Evolutionary conservation across 768 basidiomycete genomes (phyloP), one percentile per base, ranked within the genome.

Genomic region (Naganishia onofrii): DNA sequence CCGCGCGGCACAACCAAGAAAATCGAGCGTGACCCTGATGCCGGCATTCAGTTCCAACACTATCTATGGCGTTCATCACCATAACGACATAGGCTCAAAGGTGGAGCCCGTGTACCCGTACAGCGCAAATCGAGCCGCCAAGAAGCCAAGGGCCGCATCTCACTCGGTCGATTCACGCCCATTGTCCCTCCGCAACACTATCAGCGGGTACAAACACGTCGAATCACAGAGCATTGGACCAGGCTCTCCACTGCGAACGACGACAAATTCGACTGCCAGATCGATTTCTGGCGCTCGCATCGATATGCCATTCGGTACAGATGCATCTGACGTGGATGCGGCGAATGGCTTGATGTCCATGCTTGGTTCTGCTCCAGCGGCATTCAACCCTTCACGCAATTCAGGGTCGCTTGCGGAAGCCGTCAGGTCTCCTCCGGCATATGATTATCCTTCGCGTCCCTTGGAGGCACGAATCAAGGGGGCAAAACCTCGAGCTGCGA

Each of bases 281-380:
- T 34, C 38, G n/a, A 63, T 13, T 17, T 28, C 60, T 13, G 60
- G 60, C 60, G 42, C 60, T 17, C 60, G 38, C 5, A 63, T 63
- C 26, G 32, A 42, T 26, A 63, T 63, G 60, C 60, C 60, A 7
- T 29, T 63, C 7, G 60, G 60, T 13, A 63, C 60, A 19, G 60
- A 63, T 42, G 60, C 60, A 3, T 63, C 60, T 0, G 60, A 63
- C 38, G 60, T 63, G 17, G 60, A 63, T 44, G 60, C 60, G 12
- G 60, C 60, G 36, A 63, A 63, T 63, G 60, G 60, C 23, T 42
- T 63, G 38, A 63, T 63, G 60, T 63, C 60, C 6, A 63, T 63
- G 60, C 60, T 63, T 42, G 60, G 60, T 12, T 63, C 60, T 42
- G 60, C 60, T 42, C 60, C 60, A 1, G 60, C 60, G 23, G 10